Base-by-base conservation (phyloP, 2,329 filamentous ascomycete species). In the Davidsoniella eucalypti region DNA sequence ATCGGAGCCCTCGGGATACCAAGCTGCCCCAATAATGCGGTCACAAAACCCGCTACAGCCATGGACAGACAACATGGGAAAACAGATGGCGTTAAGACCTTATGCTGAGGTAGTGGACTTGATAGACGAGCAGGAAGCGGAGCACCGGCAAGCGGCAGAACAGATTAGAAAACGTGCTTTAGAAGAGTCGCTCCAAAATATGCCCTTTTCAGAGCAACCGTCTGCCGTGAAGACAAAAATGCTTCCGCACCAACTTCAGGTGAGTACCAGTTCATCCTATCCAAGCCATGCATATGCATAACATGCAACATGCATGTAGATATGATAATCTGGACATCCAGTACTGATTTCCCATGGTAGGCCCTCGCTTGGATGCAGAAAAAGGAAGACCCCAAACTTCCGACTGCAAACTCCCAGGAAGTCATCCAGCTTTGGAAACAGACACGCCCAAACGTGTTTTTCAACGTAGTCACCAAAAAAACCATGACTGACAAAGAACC, bases 361-460 rank as follows among this genome's bases (percentile, higher is more conserved):
- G 87, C 85, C 5, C 67, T 94, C 38, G 78, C 80, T 14, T 94
- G 87, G 87, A 76, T 94, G 73, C 68, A 78, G 16, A 70, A 78
- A 6, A 86, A 85, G 57, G 87, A 94, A 61, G 75, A 71, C 12
- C 85, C 86, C 0, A 62, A 71, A 36, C 67, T 83, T 10, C 85
- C 87, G 2, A 58, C 67, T 2, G 61, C 65, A 23, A 75, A 72
- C 0, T 75, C 79, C 0, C 65, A 71, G 1, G 73, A 47, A 2
- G 7, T 84, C 9, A 66, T 61, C 14, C 52, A 54, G 16, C 44
- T 51, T 33, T 54, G 52, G 52, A 44, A 41, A 25, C 40, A 23
- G 8, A 44, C 36, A 6, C 14, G 9, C 6, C n/a, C 29, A 14
- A 12, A 17, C 7, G 3, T 9, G 7, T 48, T 38, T 29, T n/a